phyloP scores from a whole-genome alignment of 805 yeast species.

The Ogataea salicorniae region DNA sequence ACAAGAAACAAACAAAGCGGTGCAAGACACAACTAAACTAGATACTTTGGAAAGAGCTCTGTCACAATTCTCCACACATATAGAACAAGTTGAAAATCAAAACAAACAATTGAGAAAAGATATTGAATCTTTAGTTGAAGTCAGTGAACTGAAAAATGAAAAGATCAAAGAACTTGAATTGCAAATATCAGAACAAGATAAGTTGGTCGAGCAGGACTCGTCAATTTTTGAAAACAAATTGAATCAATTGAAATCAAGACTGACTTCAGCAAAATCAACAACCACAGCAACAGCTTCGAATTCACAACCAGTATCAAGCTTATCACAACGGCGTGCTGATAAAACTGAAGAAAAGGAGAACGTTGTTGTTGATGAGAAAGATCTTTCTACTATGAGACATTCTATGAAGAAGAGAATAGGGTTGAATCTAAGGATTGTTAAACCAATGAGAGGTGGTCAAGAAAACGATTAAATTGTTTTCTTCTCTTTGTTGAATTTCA shows the following conservation, averaged over 20 bases:
- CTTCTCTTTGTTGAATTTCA: not conserved
- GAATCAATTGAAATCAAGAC: slow-evolving; percentile 21
- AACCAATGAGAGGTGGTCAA: slow-evolving; percentile 30
- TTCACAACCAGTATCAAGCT: not conserved
- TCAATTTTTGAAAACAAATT: slow-evolving; percentile 43
- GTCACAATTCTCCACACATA: slow-evolving; percentile 50
- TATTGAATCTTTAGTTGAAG: slow-evolving; percentile 46
- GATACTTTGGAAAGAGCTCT: slow-evolving; percentile 53
- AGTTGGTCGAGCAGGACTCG: slow-evolving; percentile 43
- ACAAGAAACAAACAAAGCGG: slow-evolving; percentile 4
- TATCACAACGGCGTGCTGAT: not conserved
- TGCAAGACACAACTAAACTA: slow-evolving; percentile 33
- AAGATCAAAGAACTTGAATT: slow-evolving; percentile 51
- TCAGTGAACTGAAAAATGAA: slow-evolving; percentile 52
- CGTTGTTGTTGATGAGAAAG: slow-evolving; percentile 9
- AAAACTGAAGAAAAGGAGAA: slow-evolving; percentile 12
- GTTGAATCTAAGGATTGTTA: slow-evolving; percentile 53
- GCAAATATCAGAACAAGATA: slow-evolving; percentile 46
- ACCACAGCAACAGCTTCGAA: no score
- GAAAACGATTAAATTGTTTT: slow-evolving; percentile 10
- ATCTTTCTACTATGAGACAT: slow-evolving; percentile 6
- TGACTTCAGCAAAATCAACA: slow-evolving; percentile 18
- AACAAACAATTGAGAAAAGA: slow-evolving; percentile 55
- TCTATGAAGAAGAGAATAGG: slow-evolving; percentile 34
- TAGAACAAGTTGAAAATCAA: slow-evolving; percentile 58